Evolutionary conservation across 176 grass and related monocot genomes (phyloP).

Genomic region (Triticum urartu): DNA sequence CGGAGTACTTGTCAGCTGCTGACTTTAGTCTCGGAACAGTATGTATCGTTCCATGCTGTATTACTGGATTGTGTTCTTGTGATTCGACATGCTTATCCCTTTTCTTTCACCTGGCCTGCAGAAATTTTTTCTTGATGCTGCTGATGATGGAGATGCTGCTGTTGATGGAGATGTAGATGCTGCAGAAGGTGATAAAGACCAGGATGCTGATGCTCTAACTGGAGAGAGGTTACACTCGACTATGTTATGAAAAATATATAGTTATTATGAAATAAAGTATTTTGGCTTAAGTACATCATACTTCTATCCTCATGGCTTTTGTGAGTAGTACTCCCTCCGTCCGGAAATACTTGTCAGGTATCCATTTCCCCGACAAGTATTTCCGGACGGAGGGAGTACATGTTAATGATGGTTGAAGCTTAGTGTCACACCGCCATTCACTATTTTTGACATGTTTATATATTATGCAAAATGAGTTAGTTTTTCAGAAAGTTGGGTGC

Average conservation of each 20-base stretch:
- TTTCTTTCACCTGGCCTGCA: conserved; percentile 37
- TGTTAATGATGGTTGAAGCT: conserved; percentile 15
- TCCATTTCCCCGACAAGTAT: too few species aligned
- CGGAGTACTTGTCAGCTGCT: neutral
- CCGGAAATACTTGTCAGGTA: too few species aligned
- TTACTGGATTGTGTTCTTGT: neutral
- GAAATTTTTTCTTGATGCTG: conserved; percentile 95
- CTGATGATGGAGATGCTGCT: conserved; percentile 63
- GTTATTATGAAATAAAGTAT: neutral
- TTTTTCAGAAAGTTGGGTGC: neutral
- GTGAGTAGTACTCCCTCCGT: neutral
- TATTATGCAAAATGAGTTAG: neutral
- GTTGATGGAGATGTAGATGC: conserved; percentile 48
- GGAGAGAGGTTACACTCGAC: conserved; percentile 39
- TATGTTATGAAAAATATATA: neutral
- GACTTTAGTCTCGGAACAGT: neutral
- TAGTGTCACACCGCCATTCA: neutral
- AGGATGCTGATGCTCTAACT: conserved; percentile 36
- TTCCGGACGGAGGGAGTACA: too few species aligned
- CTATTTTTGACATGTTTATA: neutral
- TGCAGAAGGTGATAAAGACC: conserved; percentile 35
- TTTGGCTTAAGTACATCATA: neutral
- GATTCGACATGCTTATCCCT: neutral
- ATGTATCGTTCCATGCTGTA: neutral
- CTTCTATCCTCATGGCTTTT: neutral